Evolutionary conservation across 1,284 basidiomycete species (phyloP).

Genomic region (Puccinia coronata): DNA sequence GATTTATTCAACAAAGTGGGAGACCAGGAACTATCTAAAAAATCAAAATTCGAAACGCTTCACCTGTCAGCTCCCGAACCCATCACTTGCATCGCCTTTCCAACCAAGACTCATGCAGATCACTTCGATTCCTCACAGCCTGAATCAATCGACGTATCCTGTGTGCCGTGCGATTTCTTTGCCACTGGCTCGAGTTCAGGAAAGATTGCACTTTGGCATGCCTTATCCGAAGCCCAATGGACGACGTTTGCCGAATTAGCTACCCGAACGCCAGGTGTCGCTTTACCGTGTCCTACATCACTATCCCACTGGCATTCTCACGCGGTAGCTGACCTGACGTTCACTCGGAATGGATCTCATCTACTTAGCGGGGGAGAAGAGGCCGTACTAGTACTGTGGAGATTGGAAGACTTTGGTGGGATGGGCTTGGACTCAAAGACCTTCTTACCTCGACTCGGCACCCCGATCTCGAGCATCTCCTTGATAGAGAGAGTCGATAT

Average conservation of each 20-base stretch:
- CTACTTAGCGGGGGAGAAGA: conserved; percentile 94
- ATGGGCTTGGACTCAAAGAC: conserved; percentile 72
- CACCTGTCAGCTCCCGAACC: conserved; percentile 26
- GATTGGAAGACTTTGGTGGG: conserved; percentile 65
- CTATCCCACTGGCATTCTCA: conserved; percentile 97
- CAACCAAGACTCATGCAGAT: conserved; percentile 37
- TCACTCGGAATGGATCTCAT: conserved; percentile 87
- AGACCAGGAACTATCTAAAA: conserved; percentile 8
- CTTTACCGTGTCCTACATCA: conserved; percentile 64
- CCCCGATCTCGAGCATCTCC: conserved; percentile 67
- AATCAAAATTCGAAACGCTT: conserved; percentile 19
- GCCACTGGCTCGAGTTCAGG: conserved; percentile 46
- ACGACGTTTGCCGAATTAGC: neutral
- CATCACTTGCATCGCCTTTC: conserved; percentile 47
- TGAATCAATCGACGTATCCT: conserved; percentile 27
- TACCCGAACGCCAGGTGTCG: neutral
- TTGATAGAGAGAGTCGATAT: conserved; percentile 69
- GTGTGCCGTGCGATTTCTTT: conserved; percentile 47
- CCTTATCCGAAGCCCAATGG: conserved; percentile 41
- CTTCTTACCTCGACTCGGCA: conserved; percentile 88
- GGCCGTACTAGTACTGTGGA: conserved; percentile 93
- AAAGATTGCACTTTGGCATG: conserved; percentile 49
- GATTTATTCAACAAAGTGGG: conserved; percentile 18
- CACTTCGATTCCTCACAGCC: conserved; percentile 33
- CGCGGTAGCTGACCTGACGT: conserved; percentile 82